phyloP scores from a whole-genome alignment of 768 basidiomycete species.

The Symmetrospora coprosmae region DNA sequence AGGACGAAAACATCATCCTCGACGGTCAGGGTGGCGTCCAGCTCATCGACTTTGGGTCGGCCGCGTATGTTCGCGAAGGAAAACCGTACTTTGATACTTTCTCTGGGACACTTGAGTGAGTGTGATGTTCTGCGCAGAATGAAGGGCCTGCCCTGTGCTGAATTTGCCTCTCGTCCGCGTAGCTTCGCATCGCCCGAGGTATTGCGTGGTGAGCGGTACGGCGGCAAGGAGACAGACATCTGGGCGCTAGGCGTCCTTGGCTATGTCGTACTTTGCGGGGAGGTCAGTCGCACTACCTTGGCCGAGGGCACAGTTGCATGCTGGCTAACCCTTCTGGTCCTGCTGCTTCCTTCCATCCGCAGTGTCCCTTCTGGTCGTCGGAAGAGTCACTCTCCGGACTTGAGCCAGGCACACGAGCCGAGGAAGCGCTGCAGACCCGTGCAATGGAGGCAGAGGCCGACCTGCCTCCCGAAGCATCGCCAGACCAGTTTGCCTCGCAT shows the following conservation, averaged over 20 bases:
- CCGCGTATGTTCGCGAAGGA: conserved; percentile 41
- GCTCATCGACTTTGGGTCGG: conserved; percentile 89
- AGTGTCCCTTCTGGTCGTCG: conserved; percentile 25
- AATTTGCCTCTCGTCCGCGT: background rate
- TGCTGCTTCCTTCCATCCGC: background rate
- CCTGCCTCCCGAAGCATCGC: conserved; percentile 7
- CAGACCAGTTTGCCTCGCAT: conserved; percentile 50
- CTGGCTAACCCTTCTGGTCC: too few species aligned
- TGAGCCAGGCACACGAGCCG: conserved; percentile 23
- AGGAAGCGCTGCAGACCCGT: conserved; percentile 30
- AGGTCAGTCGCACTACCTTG: conserved; percentile 75
- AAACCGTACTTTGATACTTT: conserved; percentile 41
- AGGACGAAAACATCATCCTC: conserved; percentile 57
- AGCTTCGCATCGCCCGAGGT: conserved; percentile 90
- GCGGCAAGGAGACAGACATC: conserved; percentile 91
- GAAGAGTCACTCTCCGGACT: conserved; percentile 30
- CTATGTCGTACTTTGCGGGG: conserved; percentile 72
- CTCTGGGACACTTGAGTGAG: conserved; percentile 38
- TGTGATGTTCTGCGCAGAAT: background rate
- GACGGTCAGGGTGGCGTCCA: conserved; percentile 63
- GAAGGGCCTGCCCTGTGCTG: background rate
- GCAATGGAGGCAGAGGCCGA: conserved; percentile 32
- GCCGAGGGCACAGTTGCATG: conserved; percentile 27
- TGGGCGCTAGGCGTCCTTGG: conserved; percentile 97
- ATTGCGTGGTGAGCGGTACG: conserved; percentile 79